Evolutionary conservation across 345 rosid genomes (phyloP), one percentile per base, ranked within the genome.

Genomic region (Luvunga scandens): DNA sequence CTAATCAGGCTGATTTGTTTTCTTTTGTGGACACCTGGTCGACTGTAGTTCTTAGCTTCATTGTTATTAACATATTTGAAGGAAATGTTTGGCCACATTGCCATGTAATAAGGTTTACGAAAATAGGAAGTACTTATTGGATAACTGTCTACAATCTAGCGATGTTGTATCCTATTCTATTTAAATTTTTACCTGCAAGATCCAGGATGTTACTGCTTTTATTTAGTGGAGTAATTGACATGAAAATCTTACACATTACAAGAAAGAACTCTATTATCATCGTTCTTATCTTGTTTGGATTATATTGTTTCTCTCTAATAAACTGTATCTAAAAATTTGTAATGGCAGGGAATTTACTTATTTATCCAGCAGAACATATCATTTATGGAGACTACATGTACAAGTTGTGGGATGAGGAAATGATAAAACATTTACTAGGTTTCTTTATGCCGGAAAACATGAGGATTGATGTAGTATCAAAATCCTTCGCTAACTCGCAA

Each of bases 381-480:
- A 92, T 96, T 30, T 96, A 88, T 82, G 98, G 97, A 75, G 94
- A 91, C 66, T 94, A 90, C 83, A 88, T 83, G 71, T 88, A 89
- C 85, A 87, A 91, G 87, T 79, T 85, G 61, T 96, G 98, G 98
- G 99, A 96, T 88, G 91, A 86, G 82, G 89, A 91, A 75, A 85
- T 81, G 84, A 86, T 96, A 67, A 90, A 84, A 55, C 64, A 81
- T 79, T 76, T 92, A 63, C 86, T 92, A 83, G 87, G 85, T 81
- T 89, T 84, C 84, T 92, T 96, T 84, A 87, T 86, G 39, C 98
- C 97, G 19, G 90, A 88, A 79, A 92, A 96, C 83, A 94, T 96
- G 99, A 88, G 99, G 91, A 80, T 94, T 83, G 98, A 96, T 88
- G 93, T 94, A 66, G 83, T 88, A 72, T 91, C 99, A n/a, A 96